Percentiles rank a stretch among this genome's conserved stretches.
phyloP scores from a whole-genome alignment of 345 rosid genomes.

The Bretschneidera sinensis region DNA sequence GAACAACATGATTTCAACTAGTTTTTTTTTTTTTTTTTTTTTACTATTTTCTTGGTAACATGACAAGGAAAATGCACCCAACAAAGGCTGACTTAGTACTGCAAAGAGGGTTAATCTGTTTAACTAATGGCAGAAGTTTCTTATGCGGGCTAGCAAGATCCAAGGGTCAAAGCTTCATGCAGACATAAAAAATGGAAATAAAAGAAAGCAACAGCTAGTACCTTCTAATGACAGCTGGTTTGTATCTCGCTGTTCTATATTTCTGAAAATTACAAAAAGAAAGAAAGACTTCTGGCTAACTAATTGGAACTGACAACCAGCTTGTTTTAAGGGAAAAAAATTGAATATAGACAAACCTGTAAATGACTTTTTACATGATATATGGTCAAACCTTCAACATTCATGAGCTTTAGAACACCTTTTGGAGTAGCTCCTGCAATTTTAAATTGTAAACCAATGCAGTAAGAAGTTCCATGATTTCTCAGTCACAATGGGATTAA shows the following conservation, averaged over 20 bases:
- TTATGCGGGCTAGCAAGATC: not conserved
- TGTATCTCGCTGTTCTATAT: conserved; percentile 87
- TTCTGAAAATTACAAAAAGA: conserved; percentile 49
- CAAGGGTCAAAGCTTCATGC: not conserved
- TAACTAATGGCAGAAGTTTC: not conserved
- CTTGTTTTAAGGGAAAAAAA: not conserved
- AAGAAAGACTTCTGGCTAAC: not conserved
- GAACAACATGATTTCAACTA: conserved; percentile 12
- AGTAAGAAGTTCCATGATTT: not conserved
- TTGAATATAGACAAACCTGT: conserved; percentile 46
- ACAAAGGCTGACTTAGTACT: not conserved
- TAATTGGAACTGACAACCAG: not conserved
- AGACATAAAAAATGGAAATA: not conserved
- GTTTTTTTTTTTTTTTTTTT: not conserved
- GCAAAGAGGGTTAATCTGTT: not conserved
- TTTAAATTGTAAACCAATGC: conserved; percentile 17
- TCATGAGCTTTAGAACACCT: conserved; percentile 80
- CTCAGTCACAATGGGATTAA: not conserved
- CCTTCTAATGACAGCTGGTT: conserved; percentile 70
- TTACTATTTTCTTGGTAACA: not conserved
- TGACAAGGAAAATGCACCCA: not conserved
- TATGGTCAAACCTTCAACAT: conserved; percentile 73
- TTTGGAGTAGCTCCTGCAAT: conserved; percentile 90
- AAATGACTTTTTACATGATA: conserved; percentile 98
- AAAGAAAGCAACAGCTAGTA: conserved; percentile 20